Evolutionary conservation across 768 basidiomycete genomes (phyloP).

Genomic region (Pleurotus salmoneostramineus): DNA sequence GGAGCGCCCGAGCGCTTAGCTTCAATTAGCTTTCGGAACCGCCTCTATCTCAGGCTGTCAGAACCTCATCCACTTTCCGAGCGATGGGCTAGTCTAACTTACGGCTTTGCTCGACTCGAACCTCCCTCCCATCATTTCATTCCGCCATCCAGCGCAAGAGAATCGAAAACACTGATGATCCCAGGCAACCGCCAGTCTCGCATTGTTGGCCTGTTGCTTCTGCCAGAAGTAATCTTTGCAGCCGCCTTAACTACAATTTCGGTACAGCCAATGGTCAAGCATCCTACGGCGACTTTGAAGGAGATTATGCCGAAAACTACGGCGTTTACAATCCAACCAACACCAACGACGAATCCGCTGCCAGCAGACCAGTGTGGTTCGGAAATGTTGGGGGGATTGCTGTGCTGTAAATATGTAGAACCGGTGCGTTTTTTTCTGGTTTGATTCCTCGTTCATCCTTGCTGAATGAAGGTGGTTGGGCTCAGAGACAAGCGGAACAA

Average conservation of each 20-base stretch:
- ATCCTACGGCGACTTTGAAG: not conserved
- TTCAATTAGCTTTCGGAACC: too few species aligned
- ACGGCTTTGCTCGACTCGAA: too few species aligned
- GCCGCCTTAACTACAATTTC: not conserved
- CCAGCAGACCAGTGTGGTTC: not conserved
- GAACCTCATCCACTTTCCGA: too few species aligned
- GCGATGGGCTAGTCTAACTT: too few species aligned
- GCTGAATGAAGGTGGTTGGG: too few species aligned
- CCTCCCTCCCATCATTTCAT: too few species aligned
- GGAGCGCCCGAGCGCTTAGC: too few species aligned
- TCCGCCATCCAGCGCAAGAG: too few species aligned
- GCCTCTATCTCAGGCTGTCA: too few species aligned
- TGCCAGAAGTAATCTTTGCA: not conserved
- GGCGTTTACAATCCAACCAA: not conserved
- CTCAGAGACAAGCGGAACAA: not conserved
- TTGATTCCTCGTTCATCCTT: not conserved
- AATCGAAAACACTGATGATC: too few species aligned
- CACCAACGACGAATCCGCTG: not conserved
- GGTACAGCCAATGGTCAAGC: not conserved
- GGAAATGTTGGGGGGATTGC: not conserved
- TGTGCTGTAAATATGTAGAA: not conserved
- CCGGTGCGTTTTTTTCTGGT: not conserved
- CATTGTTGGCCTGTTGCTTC: too few species aligned
- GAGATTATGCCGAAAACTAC: not conserved
- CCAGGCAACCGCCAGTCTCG: too few species aligned